Evolutionary conservation across 1,139 yeast species (phyloP), one percentile per base, ranked within the genome.

Genomic region (Starmera stellimalicola): DNA sequence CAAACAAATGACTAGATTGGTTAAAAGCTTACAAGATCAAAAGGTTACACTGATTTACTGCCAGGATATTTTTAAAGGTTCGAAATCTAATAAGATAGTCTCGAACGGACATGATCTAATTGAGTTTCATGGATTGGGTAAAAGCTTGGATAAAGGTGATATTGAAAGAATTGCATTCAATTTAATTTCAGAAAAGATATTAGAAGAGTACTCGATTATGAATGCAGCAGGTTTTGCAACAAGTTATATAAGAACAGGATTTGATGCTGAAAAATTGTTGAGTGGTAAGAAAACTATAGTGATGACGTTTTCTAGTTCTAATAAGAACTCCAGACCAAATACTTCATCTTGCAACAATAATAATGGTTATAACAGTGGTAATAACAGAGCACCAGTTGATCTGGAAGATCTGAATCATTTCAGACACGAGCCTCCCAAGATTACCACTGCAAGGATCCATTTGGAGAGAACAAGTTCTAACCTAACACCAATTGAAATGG

Each of bases 111-210:
- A 81, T 51, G 75, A 79, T 47, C 51, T 51, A 15, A 63, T 68
- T 30, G 69, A 68, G 16, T 70, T 61, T 32, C 91, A 82, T 52
- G 95, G 95, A 0, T 60, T 60, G 19, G 95, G 95, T 2, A 73
- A 68, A 45, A 61, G 58, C 7, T 51, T 79, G 45, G 72, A 73
- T 22, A 77, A 76, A 42, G 70, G 77, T 4, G 87, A 80, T 27
- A 66, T 83, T 18, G 95, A 87, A 53, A 63, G 97, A 42, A 72
- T 91, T 7, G 81, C 87, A 43, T 87, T 84, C 49, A 80, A 79
- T 43, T 58, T 91, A 43, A 66, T 84, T 14, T 70, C 82, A 19
- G 77, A 77, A 41, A 72, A 73, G n/a, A 70, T 78, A 19, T 57
- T 91, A 25, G 67, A 66, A 36, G 96, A 88, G 54, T 81, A 78